A percentile compares a stretch with the other conserved stretches of the same genome.
Evolutionary conservation across 805 yeast genomes (phyloP).

Genomic region (Starmerella vitae): DNA sequence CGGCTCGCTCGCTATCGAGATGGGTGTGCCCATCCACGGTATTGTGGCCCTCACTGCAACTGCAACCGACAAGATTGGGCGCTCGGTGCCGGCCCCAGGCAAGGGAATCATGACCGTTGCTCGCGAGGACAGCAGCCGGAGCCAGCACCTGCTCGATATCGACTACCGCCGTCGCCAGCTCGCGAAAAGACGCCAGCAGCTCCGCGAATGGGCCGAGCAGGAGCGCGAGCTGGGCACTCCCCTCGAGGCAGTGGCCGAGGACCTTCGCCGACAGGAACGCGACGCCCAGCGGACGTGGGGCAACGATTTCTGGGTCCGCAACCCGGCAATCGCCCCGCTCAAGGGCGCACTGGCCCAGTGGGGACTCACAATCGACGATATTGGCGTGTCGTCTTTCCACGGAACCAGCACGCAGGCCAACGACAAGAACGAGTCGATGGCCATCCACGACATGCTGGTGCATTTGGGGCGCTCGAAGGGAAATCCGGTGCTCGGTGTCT

Average conservation of each 20-base stretch:
- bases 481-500: slow-evolving; percentile 93
- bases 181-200: slow-evolving; percentile 59
- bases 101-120: slow-evolving; percentile 98
- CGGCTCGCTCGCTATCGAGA: slow-evolving; percentile 82
- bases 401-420: slow-evolving; percentile 98
- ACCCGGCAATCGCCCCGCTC: slow-evolving; percentile 89
- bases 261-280: slow-evolving; percentile 68
- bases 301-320: slow-evolving; percentile 80
- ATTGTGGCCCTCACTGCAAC: slow-evolving; percentile 88
- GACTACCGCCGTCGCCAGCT: slow-evolving; percentile 90
- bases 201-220: slow-evolving; percentile 69
- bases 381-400: slow-evolving; percentile 95
- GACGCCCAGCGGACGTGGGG: slow-evolving; percentile 92
- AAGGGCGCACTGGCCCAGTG: slow-evolving; percentile 94
- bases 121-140: slow-evolving; percentile 73
- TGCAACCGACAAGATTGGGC: slow-evolving; percentile 96
- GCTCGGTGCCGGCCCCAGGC: slow-evolving; percentile 99
- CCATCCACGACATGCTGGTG: slow-evolving; percentile 81
- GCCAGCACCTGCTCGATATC: slow-evolving; percentile 49
- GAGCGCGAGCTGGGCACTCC: slow-evolving; percentile 67
- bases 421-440: slow-evolving; percentile 93
- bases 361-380: slow-evolving; percentile 85
- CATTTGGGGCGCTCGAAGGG: slow-evolving; percentile 96
- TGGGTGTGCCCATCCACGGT: slow-evolving; percentile 99
- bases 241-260: slow-evolving; percentile 73